Conservation (phyloP, 352 stramenopile genomes). For the Phytophthora boehmeriae region DNA sequence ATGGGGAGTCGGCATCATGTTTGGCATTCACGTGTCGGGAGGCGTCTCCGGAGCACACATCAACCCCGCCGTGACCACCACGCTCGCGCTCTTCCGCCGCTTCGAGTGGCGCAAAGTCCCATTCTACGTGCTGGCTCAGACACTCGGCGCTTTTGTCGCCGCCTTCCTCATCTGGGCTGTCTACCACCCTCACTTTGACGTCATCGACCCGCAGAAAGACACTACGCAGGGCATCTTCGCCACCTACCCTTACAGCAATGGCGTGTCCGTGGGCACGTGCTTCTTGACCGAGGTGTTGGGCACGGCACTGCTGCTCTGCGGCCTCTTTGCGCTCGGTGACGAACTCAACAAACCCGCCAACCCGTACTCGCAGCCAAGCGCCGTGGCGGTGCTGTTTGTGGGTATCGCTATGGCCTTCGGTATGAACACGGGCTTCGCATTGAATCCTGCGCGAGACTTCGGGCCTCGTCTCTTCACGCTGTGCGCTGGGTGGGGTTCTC, state of each 20-base stretch:
- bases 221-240: constrained; percentile 31
- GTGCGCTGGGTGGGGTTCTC: constrained; percentile 41
- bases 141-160: constrained; percentile 36
- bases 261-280: constrained; percentile 22
- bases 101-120: constrained; percentile 42
- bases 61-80: constrained; percentile 48
- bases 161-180: constrained; percentile 37
- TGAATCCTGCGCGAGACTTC: constrained; percentile 32
- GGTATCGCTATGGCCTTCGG: constrained; percentile 53
- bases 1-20: constrained; percentile 52
- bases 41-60: constrained; percentile 48
- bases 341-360: constrained; percentile 35
- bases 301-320: constrained; percentile 39
- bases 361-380: constrained; percentile 24
- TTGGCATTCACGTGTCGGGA: constrained; percentile 41
- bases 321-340: constrained; percentile 43
- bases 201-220: constrained; percentile 26
- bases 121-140: constrained; percentile 37
- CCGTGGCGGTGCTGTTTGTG: constrained; percentile 41
- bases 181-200: constrained; percentile 43
- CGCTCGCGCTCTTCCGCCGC: constrained; percentile 35
- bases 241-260: constrained; percentile 24
- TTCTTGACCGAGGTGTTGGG: constrained; percentile 35
- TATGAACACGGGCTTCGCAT: constrained; percentile 40
- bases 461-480: constrained; percentile 40